Evolutionary conservation across 805 yeast genomes (phyloP), one percentile per base, ranked within the genome.

Genomic region (Dipodascus albidus): DNA sequence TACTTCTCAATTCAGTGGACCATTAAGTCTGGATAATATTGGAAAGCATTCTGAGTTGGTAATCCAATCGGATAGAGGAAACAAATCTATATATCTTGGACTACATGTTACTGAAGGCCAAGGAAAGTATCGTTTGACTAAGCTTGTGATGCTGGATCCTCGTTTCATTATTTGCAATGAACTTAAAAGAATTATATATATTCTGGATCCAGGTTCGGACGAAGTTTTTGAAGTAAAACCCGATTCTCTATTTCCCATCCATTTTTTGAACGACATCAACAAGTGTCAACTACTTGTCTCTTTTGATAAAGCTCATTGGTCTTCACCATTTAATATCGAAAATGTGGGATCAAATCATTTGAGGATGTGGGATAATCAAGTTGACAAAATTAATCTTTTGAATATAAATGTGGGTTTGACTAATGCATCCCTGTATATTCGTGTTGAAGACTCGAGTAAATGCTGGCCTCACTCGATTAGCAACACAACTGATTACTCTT

Each of bases 391-490:
- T 61, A 72, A 75, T 21, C 71, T 93, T 44, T 67, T 89, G 33
- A 82, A 85, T 62, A 77, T 87, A 24, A 89, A 85, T 54, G 78
- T 88, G 22, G 64, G 83, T 35, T 72, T 88, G 17, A 96, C 89
- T 57, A 79, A 80, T 48, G 89, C 96, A 0, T 80, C 96, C 0
- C 71, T 95, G 19, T 90, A 88, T 62, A 76, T 93, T 49, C 83
- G 82, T 58, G 66, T 91, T 35, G 78, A 77, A 47, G 82, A 82
- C 62, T 93, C 95, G 1, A 78, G 80, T 38, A 77, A 81, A 55
- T 73, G 76, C 55, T 93, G 99, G 99, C 99, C 99, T 11, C 93
- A 72, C 64, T 87, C 96, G 0, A 82, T 93, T 47, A 73, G 96
- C 56, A 93, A 93, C 65, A 89, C 87, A 68, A 87, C 93, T 64